Evolutionary conservation across 768 basidiomycete species (phyloP), one percentile per base, ranked within the genome.

Genomic region (Filobasidium floriforme): DNA sequence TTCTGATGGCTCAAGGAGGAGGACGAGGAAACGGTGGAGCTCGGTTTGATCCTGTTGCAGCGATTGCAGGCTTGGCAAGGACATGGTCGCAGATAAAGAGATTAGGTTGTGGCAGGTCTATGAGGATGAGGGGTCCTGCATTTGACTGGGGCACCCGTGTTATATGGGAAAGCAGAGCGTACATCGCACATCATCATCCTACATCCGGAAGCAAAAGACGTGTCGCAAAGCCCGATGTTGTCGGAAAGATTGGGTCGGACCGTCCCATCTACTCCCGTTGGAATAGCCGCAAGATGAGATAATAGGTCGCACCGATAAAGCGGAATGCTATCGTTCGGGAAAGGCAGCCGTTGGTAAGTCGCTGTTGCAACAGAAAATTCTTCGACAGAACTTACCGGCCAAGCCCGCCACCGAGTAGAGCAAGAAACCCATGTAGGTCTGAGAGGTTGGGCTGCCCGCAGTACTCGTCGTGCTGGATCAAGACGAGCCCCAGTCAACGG

Each of bases 341-440:
- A 9, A 28, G 19, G 22, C 37, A 43, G 41, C 6, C 19, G 66
- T 67, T 43, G 44, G 66, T 54, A 40, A 40, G 22, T 62, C n/a
- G 22, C 11, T 57, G 62, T 64, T 41, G 49, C 22, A 15, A 12
- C n/a, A 10, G 40, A 41, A 61, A 49, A 43, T 22, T 10, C 43
- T 44, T 22, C 46, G 15, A 5, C 18, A 44, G 5, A 19, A 84
- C 91, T 79, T 73, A 94, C 92, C 82, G 14, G 92, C 90, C 46
- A 96, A 84, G 14, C 89, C 86, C 6, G 88, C 89, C 54, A 94
- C 90, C 0, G 89, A 90, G 79, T 87, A 92, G 63, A 97, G 78
- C 67, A 96, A 81, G 76, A 92, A 90, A 18, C 87, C 84, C 87
- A 94, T 89, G 75, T 94, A 94, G 1, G 89, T 90, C 63, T 85